Base-by-base conservation (phyloP, 192 early-diverging fungal species). In the Thamnidium elegans region DNA sequence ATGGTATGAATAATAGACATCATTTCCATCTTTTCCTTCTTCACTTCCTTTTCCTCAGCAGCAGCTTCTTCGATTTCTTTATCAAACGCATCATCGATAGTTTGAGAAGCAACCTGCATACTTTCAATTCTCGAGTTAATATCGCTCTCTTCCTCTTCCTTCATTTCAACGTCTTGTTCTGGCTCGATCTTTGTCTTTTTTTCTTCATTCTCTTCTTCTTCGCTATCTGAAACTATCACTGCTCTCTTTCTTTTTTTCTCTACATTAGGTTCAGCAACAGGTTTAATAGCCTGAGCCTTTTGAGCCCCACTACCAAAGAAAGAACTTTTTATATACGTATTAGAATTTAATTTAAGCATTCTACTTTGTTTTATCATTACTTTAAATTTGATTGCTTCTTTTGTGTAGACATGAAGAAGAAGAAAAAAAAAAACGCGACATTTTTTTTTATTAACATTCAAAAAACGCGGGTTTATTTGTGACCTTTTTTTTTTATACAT, bases 51-150 rank as follows among this genome's bases (percentile, higher is more conserved):
- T 61, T 77, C 78, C 20, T 75, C 66, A 15, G 66, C 50, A 4
- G 67, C 65, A 3, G 61, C 70, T 62, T 66, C 62, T 31, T 63
- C 55, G 5, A 63, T 70, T 26, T 70, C 69, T 50, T 64, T 20
- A 36, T 66, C 65, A 7, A 58, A 39, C 2, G 30, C 56, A 39
- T 58, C 36, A 20, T 55, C 53, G 19, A 17, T 39, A 10, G 36
- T 6, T 39, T 39, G 36, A 39, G 36, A 39, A 10, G 36, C 36
- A 9, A 39, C 9, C 4, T 39, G 7, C 36, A 39, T 39, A 39
- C 9, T 39, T 39, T 39, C 5, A 10, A 39, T 39, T 48, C 13
- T 48, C 8, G 15, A 13, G 17, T 48, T 19, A 15, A 19, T 15
- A 48, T 48, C 14, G 13, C 1, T 1, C 15, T 48, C 46, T 7